Evolutionary conservation across 306 rosid genomes (phyloP).

Genomic region (Sechiopsis laciniata): DNA sequence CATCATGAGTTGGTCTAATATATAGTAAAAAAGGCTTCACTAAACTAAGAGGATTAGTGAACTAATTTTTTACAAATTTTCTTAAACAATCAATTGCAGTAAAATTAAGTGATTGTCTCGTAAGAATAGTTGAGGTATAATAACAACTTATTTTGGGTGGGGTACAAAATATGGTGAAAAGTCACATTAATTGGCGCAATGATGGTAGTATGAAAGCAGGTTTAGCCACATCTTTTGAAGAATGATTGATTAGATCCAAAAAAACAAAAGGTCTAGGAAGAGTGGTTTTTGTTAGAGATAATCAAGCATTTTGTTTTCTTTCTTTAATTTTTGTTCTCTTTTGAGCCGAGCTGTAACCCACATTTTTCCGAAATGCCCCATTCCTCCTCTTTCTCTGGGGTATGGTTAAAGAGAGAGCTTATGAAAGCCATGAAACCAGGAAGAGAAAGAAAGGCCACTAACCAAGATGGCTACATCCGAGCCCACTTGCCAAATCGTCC

Average conservation of each 20-base stretch:
- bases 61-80: no score
- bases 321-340: neutral
- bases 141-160: neutral
- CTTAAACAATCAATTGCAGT: no score
- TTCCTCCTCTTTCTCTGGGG: conserved; percentile 19
- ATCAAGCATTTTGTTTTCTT: neutral
- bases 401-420: conserved; percentile 19
- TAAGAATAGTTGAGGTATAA: no score
- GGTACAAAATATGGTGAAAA: neutral
- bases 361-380: neutral
- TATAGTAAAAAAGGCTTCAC: no score
- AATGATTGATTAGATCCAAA: conserved; percentile 3
- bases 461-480: conserved; percentile 6
- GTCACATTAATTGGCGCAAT: conserved; percentile 20
- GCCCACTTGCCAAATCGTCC: conserved; percentile 18
- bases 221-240: conserved; percentile 15
- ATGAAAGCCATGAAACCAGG: conserved; percentile 52
- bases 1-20: no score
- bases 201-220: conserved; percentile 15
- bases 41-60: no score
- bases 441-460: conserved; percentile 23
- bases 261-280: neutral
- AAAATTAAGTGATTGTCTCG: no score
- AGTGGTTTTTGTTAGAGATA: conserved; percentile 9
- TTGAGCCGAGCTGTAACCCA: neutral